Evolutionary conservation across 2,329 filamentous ascomycete genomes (phyloP), one percentile per base, ranked within the genome.

Genomic region (Diaporthe caulivora): DNA sequence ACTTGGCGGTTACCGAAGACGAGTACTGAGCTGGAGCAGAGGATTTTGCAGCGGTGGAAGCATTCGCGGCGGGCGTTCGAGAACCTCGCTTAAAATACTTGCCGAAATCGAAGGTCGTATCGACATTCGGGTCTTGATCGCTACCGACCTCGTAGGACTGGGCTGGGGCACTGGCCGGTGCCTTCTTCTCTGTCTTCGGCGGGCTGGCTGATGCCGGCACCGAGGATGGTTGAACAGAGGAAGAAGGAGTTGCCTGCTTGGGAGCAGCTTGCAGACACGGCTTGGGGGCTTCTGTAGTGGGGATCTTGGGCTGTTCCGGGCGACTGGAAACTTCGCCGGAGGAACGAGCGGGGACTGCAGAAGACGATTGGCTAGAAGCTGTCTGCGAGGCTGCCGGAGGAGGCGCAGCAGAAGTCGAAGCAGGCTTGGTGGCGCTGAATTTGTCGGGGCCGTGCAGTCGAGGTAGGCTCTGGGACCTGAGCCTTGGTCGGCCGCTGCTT

Each of bases 161-260:
- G 11, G 29, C 10, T n/a, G 60, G 10, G 29, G 60, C 29, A n/a
- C 21, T 24, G 60, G 18, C 26, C 21, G 34, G 10, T 29, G 42
- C n/a, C 57, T 65, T 51, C 60, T 65, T 65, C 60, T 65, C 29
- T 51, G 60, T 24, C 60, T 37, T 65, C 44, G 42, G 29, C 15
- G 42, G 21, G 26, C 10, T 9, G 26, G 60, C 42, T 49, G 42
- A 1, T 21, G 60, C 42, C 58, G 42, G 40, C 40, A 47, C 42
- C 40, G 58, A 34, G n/a, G 58, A 34, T 3, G 58, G 15, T 49
- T 49, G 58, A 64, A 17, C 40, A 49, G 58, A 64, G 18, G 18
- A 47, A 34, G 60, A 49, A 65, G 57, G 15, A 31, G 51, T 6
- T 18, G 26, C 13, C 51, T 54, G 24, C 51, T 54, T 54, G 51